These are phyloP conservation scores for Poronia punctata DNA, from an alignment of 495 filamentous ascomycete species.

Conservation along the genomic window DNA sequence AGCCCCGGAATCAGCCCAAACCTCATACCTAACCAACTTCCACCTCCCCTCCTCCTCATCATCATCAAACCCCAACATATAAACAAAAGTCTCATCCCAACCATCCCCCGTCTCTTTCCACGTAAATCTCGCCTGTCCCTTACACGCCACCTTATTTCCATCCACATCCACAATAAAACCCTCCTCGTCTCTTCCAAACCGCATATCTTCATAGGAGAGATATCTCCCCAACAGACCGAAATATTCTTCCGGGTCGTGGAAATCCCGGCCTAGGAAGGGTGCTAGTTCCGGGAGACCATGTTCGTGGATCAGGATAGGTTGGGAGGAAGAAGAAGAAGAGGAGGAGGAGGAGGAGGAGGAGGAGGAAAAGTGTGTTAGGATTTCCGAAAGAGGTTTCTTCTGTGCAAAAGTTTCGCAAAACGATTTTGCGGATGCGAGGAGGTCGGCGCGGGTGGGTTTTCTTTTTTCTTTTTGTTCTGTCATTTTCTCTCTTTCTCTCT, in stretches of 20 bases:
- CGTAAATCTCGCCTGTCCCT: conserved; percentile 44
- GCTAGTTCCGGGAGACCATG: conserved; percentile 46
- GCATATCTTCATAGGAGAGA: conserved; percentile 43
- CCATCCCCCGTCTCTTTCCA: conserved; percentile 43
- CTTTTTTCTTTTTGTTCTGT: too few relatives aligned
- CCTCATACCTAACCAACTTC: conserved; percentile 46
- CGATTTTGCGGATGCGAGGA: conserved; percentile 36
- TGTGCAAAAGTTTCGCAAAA: conserved; percentile 45
- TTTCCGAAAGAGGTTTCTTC: conserved; percentile 19
- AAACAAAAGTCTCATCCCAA: conserved; percentile 56
- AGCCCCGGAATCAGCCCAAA: conserved; percentile 62
- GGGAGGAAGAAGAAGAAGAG: conserved; percentile 35
- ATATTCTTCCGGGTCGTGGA: conserved; percentile 43
- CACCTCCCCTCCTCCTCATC: too few relatives aligned
- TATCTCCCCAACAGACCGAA: conserved; percentile 35
- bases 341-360: conserved; percentile 14
- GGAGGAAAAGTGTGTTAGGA: conserved; percentile 47
- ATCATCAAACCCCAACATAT: conserved; percentile 45
- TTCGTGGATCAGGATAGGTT: conserved; percentile 35
- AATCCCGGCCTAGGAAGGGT: conserved; percentile 53
- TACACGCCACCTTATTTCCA: conserved; percentile 36
- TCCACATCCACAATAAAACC: conserved; percentile 33
- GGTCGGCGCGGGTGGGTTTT: conserved; percentile 23
- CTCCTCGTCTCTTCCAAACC: conserved; percentile 23
- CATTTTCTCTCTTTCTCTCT: too few relatives aligned